A percentile compares a stretch with the other conserved stretches of the same genome.
Conservation (phyloP, 345 rosid genomes). For the Conringia planisiliqua region DNA sequence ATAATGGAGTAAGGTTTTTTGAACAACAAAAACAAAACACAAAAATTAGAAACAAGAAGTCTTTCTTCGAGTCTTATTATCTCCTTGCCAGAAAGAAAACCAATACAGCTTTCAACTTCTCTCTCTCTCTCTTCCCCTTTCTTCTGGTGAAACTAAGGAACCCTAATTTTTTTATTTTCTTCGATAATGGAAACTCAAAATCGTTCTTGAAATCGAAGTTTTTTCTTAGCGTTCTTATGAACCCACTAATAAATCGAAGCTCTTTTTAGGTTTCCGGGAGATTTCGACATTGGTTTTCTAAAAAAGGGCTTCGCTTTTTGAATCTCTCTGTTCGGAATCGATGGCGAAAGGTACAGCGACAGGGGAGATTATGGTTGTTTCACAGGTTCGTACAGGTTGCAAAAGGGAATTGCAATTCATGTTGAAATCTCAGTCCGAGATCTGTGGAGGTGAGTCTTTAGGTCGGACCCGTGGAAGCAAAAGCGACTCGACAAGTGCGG, state of each 20-base stretch:
- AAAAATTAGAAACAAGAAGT: not conserved
- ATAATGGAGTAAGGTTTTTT: no score
- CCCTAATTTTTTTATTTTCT: slow-evolving; percentile 15
- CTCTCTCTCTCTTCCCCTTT: slow-evolving; percentile 9
- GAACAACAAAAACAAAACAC: no score
- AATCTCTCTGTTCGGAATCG: not conserved
- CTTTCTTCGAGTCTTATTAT: not conserved
- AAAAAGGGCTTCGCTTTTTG: not conserved
- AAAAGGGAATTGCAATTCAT: slow-evolving; percentile 91
- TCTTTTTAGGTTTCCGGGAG: not conserved
- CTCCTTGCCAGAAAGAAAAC: not conserved
- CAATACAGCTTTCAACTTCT: slow-evolving; percentile 6
- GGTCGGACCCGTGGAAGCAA: slow-evolving; percentile 73
- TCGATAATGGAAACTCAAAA: not conserved
- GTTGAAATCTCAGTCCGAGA: slow-evolving; percentile 73
- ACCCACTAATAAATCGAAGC: not conserved
- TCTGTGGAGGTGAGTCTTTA: slow-evolving; percentile 53
- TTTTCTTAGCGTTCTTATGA: not conserved
- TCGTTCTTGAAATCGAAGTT: not conserved
- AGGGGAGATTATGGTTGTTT: slow-evolving; percentile 48
- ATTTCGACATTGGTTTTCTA: slow-evolving; percentile 1
- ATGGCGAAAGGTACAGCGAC: slow-evolving; percentile 61
- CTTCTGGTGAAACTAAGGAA: slow-evolving; percentile 10
- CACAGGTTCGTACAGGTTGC: slow-evolving; percentile 65
- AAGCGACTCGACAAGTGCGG: not conserved